Evolutionary conservation across 345 rosid genomes (phyloP).

Genomic region (Isatis tinctoria): DNA sequence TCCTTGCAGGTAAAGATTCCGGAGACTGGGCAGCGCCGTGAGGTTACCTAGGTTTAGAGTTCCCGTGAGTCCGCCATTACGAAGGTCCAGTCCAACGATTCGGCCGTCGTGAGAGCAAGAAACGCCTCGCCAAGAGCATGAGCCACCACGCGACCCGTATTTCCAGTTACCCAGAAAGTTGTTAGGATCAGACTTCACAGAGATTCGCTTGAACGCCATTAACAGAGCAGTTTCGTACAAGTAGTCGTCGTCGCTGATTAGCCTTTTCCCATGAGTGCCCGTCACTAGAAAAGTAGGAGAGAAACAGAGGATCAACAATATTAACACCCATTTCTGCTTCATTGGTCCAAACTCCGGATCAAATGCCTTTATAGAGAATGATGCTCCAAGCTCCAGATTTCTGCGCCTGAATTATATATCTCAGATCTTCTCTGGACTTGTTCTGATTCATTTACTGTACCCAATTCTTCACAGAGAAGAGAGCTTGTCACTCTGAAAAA

Average conservation of each 20-base stretch:
- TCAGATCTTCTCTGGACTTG: not conserved
- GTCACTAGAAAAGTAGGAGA: not conserved
- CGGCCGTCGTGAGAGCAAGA: constrained; percentile 51
- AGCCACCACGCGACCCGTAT: constrained; percentile 27
- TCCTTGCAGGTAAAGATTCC: constrained; percentile 42
- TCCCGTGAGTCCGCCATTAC: constrained; percentile 51
- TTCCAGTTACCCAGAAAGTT: constrained; percentile 53
- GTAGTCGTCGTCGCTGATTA: not conserved
- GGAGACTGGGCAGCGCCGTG: constrained; percentile 51
- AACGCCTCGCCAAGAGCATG: constrained; percentile 75
- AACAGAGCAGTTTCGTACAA: constrained; percentile 38
- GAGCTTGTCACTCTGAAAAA: not conserved
- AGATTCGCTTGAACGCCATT: constrained; percentile 60
- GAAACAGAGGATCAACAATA: constrained; percentile 9
- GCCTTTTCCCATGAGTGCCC: not conserved
- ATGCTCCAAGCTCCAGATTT: not conserved
- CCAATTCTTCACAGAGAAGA: not conserved
- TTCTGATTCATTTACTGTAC: constrained; percentile 3
- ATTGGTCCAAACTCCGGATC: constrained; percentile 5
- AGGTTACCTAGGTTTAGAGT: constrained; percentile 48
- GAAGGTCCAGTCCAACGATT: constrained; percentile 49
- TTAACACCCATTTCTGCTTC: constrained; percentile 22
- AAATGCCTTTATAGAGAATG: not conserved
- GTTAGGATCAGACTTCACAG: constrained; percentile 58
- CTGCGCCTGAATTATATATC: not conserved